Evolutionary conservation across 768 basidiomycete species (phyloP), one percentile per base, ranked within the genome.

Genomic region (Mrakia gelida): DNA sequence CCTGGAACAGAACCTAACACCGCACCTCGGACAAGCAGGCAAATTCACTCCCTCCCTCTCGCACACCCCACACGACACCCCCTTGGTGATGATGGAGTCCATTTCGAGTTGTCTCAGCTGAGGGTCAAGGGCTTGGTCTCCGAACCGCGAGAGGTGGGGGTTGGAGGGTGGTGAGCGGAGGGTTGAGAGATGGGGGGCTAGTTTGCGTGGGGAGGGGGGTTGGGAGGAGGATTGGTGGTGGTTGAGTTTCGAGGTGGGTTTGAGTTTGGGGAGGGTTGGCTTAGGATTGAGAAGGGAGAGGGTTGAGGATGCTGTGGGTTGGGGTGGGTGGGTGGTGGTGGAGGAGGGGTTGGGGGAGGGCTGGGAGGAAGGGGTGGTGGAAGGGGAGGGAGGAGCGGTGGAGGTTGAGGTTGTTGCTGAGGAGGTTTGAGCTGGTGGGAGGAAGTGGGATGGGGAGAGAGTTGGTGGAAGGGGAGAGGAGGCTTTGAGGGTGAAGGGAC

Each of bases 61-160:
- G 62, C 78, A 79, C 23, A 75, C 70, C 6, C 63, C 41, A 45
- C 78, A 79, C 8, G 41, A 49, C 1, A 38, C 67, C 5, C 68
- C 67, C 18, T 61, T 54, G 34, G 78, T 79, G 41, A 79, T 67
- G 38, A 75, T 75, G 28, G 68, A 72, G 34, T 52, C 65, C 68
- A 79, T 75, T 62, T 79, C 78, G 70, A 79, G 78, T 56, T 75
- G 73, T 15, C 78, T 54, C 5, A 79, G 75, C 28, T 79, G 78
- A 32, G 78, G 78, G 21, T 79, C 78, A 28, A 79, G 78, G 16
- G 78, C 21, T 41, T 59, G 67, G 43, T 79, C 78, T 13, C 78
- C 78, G 75, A 62, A 61, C 9, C 45, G 75, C 23, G 73, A 62
- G 41, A 63, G 75, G 21, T 72, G 56, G 16, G 23, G 68, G 28